Base-by-base conservation (phyloP, 106 monocot genomes). In the Dendrobium catenatum region DNA sequence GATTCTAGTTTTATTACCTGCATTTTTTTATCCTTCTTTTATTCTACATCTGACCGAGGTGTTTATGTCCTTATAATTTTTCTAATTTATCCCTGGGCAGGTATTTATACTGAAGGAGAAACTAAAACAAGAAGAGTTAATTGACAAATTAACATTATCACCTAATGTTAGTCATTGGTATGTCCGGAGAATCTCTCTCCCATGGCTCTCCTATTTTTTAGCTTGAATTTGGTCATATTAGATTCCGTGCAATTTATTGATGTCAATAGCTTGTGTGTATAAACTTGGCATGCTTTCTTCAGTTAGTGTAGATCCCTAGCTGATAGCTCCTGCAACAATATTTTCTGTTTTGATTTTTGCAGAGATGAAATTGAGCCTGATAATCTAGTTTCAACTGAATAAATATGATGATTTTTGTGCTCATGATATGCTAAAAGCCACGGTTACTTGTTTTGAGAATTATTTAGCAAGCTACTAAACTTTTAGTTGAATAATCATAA, bases 81-180 rank as follows among this genome's bases (percentile, higher is more conserved):
- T 51, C 5, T 11, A 47, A 70, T 87, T 72, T 72, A 48, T 33
- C n/a, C 43, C 22, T 85, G 29, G 11, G 4, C 83, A 98, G 98
- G 84, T 81, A 59, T 95, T 80, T 82, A 86, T 87, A 31, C 64
- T 83, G 80, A 93, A 93, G 74, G 89, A 91, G 85, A 95, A 84
- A 68, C 73, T 64, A 67, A 95, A 89, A 76, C 98, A 91, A 76
- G 88, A 86, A 76, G 42, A 76, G 17, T 61, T 86, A 64, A 80
- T 87, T 74, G 95, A 95, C 27, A 90, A 93, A 74, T 78, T 83
- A 67, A 29, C 85, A 42, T 84, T 98, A 78, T 88, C 88, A 51
- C 84, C 89, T 55, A 86, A 90, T 84, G 78, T 98, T 73, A 89
- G 89, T 55, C 91, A 95, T 73, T 85, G 95, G 98, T 98, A 95